These are phyloP conservation scores for Fusarium brevicatenulatum DNA, from an alignment of 2,329 filamentous ascomycete species.

Conservation along the genomic window DNA sequence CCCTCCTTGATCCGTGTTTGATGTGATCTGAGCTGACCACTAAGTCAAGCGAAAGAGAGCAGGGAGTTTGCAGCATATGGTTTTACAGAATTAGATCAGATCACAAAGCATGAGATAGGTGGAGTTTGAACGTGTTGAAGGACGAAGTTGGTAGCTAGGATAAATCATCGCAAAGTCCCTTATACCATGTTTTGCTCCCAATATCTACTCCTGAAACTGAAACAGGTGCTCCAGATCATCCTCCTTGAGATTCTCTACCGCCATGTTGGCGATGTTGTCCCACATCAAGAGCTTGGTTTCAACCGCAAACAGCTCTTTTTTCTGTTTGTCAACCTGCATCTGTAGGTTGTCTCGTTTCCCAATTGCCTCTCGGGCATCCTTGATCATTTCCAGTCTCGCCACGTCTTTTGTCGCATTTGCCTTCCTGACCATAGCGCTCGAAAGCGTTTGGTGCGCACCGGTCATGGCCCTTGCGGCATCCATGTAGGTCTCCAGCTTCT, in stretches of 20 bases:
- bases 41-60: neutral
- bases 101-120: neutral
- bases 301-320: neutral
- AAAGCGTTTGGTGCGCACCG: neutral
- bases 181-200: accelerated
- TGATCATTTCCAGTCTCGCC: accelerated
- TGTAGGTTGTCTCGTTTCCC: accelerated
- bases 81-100: neutral
- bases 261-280: neutral
- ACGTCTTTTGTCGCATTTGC: accelerated
- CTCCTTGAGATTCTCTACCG: neutral
- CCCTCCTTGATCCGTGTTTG: too few relatives aligned
- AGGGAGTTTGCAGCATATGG: neutral
- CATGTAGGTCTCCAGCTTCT: neutral
- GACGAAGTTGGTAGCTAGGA: too few relatives aligned
- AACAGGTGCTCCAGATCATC: neutral
- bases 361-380: accelerated
- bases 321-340: accelerated
- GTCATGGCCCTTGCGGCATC: neutral
- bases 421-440: accelerated
- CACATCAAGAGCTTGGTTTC: neutral
- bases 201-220: neutral
- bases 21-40: too few relatives aligned
- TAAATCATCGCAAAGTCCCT: accelerated
- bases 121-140: neutral